Evolutionary conservation across 306 rosid genomes (phyloP).

Genomic region (Bauhinia variegata): DNA sequence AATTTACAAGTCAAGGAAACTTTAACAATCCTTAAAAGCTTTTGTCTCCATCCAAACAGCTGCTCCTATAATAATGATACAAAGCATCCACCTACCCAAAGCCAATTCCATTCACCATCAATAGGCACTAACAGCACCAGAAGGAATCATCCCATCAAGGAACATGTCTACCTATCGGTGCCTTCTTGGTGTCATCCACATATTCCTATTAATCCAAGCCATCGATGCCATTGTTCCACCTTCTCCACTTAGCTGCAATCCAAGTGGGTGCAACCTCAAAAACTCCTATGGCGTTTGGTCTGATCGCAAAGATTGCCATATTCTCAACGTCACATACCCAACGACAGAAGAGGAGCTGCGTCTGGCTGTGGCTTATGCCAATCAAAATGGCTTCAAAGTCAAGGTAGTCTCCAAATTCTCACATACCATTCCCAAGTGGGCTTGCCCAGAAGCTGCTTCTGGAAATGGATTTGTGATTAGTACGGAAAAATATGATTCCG

Average conservation of each 20-base stretch:
- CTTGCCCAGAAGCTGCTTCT: constrained; percentile 55
- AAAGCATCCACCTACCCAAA: background rate
- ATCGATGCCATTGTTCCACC: constrained; percentile 45
- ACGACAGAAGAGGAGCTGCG: constrained; percentile 60
- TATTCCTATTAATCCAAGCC: constrained; percentile 8
- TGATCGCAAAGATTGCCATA: constrained; percentile 57
- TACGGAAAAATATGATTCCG: constrained; percentile 32
- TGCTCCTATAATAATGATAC: too few species aligned
- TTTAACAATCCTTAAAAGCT: constrained; percentile 14
- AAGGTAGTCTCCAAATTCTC: constrained; percentile 65
- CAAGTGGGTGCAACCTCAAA: constrained; percentile 56
- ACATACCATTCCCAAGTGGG: constrained; percentile 66
- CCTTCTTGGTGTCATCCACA: constrained; percentile 25
- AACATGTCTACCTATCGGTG: constrained; percentile 35
- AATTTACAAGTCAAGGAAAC: constrained; percentile 12
- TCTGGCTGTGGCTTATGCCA: constrained; percentile 55
- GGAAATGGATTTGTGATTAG: constrained; percentile 24
- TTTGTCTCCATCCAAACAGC: background rate
- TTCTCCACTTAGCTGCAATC: constrained; percentile 55
- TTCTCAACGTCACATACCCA: constrained; percentile 51
- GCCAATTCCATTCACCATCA: background rate
- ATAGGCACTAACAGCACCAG: background rate
- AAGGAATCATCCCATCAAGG: background rate
- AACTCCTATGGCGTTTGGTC: constrained; percentile 78
- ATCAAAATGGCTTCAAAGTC: constrained; percentile 50